phyloP scores from a whole-genome alignment of 1,284 basidiomycete species.

The Acaromyces ingoldii region DNA sequence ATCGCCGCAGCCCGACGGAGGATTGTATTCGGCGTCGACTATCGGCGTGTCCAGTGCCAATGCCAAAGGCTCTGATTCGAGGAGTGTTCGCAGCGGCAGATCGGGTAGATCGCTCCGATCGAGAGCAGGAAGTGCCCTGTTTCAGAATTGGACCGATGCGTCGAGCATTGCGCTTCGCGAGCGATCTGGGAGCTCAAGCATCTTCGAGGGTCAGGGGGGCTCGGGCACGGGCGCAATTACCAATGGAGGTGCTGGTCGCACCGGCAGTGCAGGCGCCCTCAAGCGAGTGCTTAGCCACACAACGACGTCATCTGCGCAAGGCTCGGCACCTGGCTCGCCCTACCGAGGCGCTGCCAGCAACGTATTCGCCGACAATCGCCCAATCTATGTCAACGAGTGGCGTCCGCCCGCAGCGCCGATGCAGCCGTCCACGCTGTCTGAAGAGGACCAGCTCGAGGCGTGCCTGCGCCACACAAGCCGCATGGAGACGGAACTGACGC shows the following conservation, averaged over 20 bases:
- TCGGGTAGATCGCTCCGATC: constrained; percentile 11
- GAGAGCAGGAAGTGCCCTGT: constrained; percentile 1
- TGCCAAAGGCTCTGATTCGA: constrained; percentile 4
- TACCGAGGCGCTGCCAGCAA: too few relatives aligned
- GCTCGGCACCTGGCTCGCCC: too few relatives aligned
- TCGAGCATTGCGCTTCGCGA: neutral
- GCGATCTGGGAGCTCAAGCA: too few relatives aligned
- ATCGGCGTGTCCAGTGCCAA: neutral
- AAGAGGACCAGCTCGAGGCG: constrained; percentile 66
- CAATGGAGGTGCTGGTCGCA: too few relatives aligned
- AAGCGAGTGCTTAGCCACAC: neutral
- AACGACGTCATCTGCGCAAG: neutral
- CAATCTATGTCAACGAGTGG: constrained; percentile 84
- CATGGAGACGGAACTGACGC: constrained; percentile 71
- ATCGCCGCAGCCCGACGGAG: constrained; percentile 7
- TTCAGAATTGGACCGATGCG: constrained; percentile 14
- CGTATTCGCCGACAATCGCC: constrained; percentile 60
- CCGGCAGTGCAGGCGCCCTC: too few relatives aligned
- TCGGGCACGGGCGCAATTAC: too few relatives aligned
- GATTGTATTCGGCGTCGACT: constrained; percentile 4
- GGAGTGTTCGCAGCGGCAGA: constrained; percentile 23
- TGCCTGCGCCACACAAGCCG: constrained; percentile 43
- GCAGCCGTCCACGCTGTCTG: constrained; percentile 77
- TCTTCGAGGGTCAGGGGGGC: too few relatives aligned
- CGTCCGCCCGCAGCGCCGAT: constrained; percentile 77